These are phyloP conservation scores for Cyclostephanos invisitatus DNA, from an alignment of 108 stramenopile genomes.

Conservation along the genomic window DNA sequence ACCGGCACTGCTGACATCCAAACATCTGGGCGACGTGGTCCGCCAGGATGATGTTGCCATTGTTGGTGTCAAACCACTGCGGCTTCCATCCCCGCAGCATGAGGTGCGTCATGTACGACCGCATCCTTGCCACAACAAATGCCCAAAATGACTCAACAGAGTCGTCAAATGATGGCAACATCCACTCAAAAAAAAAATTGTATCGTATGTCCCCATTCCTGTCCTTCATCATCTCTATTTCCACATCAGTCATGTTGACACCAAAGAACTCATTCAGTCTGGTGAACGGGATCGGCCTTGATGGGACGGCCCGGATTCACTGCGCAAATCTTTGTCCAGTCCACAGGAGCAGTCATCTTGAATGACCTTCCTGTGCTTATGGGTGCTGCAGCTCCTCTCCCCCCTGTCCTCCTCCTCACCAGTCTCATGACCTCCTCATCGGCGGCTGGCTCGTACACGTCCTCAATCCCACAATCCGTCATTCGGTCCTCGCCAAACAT, in stretches of 20 bases:
- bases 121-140: neutral
- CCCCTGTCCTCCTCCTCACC: no score
- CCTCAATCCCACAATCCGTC: no score
- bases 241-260: neutral
- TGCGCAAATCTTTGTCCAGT: no score
- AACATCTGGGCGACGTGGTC: neutral
- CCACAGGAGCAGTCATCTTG: no score
- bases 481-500: no score
- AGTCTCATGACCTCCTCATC: no score
- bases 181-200: neutral
- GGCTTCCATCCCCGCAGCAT: neutral
- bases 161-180: neutral
- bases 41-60: neutral
- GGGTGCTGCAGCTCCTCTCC: no score
- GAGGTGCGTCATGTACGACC: neutral
- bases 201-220: neutral
- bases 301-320: no score
- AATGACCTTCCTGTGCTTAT: no score
- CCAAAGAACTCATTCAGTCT: neutral
- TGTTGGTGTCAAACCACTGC: neutral
- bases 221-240: neutral
- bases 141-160: neutral
- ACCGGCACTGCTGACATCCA: neutral
- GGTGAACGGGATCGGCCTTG: neutral
- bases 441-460: no score